Evolutionary conservation across 1,139 yeast genomes (phyloP).

Genomic region (Pichia sp.): DNA sequence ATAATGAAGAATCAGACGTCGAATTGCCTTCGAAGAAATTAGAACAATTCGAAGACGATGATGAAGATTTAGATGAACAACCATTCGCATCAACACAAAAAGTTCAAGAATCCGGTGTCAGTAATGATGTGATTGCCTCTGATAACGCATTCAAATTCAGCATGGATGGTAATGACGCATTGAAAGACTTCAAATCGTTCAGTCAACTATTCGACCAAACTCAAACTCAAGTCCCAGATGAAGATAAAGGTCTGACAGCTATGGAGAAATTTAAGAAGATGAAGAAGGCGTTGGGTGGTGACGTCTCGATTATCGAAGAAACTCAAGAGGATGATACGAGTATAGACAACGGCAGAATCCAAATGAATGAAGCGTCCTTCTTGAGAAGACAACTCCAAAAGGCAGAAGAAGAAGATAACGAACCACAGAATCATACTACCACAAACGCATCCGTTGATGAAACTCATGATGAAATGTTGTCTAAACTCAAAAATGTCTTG

Average conservation of each 20-base stretch:
- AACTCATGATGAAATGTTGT: neutral
- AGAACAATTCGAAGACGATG: neutral
- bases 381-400: conserved; percentile 11
- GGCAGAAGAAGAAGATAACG: conserved; percentile 11
- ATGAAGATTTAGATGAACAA: neutral
- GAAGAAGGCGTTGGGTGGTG: conserved; percentile 12
- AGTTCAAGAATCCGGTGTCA: conserved; percentile 13
- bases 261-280: conserved; percentile 24
- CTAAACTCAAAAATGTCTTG: conserved; percentile 16
- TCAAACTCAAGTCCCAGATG: conserved; percentile 20
- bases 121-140: conserved; percentile 12
- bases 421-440: conserved; percentile 4
- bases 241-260: conserved; percentile 17
- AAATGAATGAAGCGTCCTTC: conserved; percentile 12
- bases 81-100: neutral
- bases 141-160: conserved; percentile 14
- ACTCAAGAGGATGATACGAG: conserved; percentile 11
- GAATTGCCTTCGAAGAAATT: neutral
- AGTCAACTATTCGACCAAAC: conserved; percentile 24
- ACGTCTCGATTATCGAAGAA: neutral
- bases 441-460: neutral
- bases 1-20: neutral
- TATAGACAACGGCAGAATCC: conserved; percentile 5
- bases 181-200: conserved; percentile 19
- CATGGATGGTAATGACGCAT: conserved; percentile 12